phyloP scores from a whole-genome alignment of 1,139 yeast genomes.

The Groenewaldozyma auringiensis region DNA sequence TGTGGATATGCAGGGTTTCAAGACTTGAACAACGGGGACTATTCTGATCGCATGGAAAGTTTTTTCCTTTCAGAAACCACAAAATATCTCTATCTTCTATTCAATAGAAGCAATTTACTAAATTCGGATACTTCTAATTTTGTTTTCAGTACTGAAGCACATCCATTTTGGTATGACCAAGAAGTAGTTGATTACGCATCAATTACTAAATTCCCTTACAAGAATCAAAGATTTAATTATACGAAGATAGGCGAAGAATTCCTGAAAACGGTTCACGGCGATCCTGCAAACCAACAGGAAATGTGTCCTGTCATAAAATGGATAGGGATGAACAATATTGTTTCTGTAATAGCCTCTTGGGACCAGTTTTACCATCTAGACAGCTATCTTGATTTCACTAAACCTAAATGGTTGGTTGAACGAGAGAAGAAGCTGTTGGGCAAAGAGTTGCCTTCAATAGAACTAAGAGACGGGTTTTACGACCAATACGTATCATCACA shows the following conservation, averaged over 20 bases:
- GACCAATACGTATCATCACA: constrained; percentile 9
- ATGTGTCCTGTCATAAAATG: constrained; percentile 2
- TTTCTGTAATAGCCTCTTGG: constrained; percentile 31
- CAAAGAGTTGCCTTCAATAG: constrained; percentile 11
- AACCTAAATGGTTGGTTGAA: constrained; percentile 19
- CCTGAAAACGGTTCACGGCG: background rate
- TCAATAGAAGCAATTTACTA: constrained; percentile 57
- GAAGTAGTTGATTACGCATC: constrained; percentile 22
- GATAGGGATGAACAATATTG: background rate
- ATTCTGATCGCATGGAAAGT: constrained; percentile 82
- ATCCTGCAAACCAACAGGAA: background rate
- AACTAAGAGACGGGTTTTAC: constrained; percentile 15
- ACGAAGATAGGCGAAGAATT: background rate
- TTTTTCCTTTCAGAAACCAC: constrained; percentile 82
- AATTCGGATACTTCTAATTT: constrained; percentile 50
- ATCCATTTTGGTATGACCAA: constrained; percentile 65
- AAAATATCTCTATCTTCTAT: constrained; percentile 72
- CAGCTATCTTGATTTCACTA: constrained; percentile 20
- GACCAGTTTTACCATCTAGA: constrained; percentile 29
- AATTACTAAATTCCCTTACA: constrained; percentile 12
- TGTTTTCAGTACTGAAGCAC: constrained; percentile 89
- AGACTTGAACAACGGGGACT: constrained; percentile 54
- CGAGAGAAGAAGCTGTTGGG: background rate
- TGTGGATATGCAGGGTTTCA: constrained; percentile 84
- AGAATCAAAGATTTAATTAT: background rate